These are phyloP conservation scores for Aureobasidium sp. DNA, from an alignment of 2,329 filamentous ascomycete species.

Conservation along the genomic window DNA sequence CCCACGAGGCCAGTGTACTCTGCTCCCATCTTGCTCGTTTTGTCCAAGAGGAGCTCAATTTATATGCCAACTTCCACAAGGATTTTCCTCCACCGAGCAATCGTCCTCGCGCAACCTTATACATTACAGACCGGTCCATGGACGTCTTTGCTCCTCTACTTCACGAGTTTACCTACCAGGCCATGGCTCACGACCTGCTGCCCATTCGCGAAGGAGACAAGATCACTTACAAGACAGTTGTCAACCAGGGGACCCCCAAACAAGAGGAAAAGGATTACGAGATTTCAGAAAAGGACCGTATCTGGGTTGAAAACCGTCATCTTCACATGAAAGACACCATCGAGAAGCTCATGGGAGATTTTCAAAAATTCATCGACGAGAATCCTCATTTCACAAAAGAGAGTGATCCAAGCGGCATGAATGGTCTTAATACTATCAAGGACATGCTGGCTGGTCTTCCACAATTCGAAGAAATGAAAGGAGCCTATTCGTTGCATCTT, in stretches of 20 bases:
- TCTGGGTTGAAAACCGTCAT: conserved; percentile 94
- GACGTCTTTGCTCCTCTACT: conserved; percentile 80
- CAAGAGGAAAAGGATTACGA: conserved; percentile 86
- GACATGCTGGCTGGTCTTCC: conserved; percentile 94
- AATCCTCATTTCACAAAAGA: conserved; percentile 87
- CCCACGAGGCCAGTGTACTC: conserved; percentile 81
- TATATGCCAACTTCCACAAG: conserved; percentile 75
- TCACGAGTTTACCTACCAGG: conserved; percentile 97
- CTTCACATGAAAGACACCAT: conserved; percentile 98
- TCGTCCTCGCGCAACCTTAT: conserved; percentile 71
- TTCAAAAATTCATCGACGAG: conserved; percentile 81
- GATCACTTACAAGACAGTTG: conserved; percentile 70
- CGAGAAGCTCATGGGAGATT: conserved; percentile 85
- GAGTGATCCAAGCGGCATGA: conserved; percentile 44
- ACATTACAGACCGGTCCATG: conserved; percentile 89
- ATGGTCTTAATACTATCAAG: conserved; percentile 82
- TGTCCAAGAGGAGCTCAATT: conserved; percentile 83
- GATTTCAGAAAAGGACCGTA: conserved; percentile 79
- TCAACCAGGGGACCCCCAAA: conserved; percentile 65
- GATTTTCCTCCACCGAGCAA: conserved; percentile 76
- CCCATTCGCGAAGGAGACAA: conserved; percentile 85
- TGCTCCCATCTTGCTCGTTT: conserved; percentile 85
- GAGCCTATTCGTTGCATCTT: conserved; percentile 87
- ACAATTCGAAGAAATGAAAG: conserved; percentile 92
- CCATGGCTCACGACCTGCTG: conserved; percentile 92